Percentiles rank a stretch among this genome's conserved stretches.
Conservation (phyloP, 768 basidiomycete genomes). For the Psilocybe tampanensis region DNA sequence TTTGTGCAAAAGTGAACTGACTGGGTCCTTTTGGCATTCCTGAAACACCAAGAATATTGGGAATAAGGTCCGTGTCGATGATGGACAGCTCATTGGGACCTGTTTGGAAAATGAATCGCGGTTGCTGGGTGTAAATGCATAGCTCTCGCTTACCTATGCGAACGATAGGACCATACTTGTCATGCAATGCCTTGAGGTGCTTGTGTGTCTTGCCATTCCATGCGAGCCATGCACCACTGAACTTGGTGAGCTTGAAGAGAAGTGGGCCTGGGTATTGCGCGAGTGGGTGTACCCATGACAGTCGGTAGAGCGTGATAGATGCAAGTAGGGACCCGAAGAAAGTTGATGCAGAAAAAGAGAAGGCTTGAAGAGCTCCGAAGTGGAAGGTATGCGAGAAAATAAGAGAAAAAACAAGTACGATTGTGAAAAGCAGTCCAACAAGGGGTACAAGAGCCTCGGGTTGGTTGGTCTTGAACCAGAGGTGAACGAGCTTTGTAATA, state of each 20-base stretch:
- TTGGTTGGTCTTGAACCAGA: slow-evolving; percentile 17
- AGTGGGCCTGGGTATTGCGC: slow-evolving; percentile 49
- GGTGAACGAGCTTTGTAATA: slow-evolving; percentile 15
- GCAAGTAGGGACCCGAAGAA: slow-evolving; percentile 14
- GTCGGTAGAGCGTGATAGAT: slow-evolving; percentile 37
- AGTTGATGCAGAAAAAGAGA: background rate
- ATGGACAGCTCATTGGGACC: slow-evolving; percentile 51
- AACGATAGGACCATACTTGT: slow-evolving; percentile 58
- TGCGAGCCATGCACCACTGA: slow-evolving; percentile 36
- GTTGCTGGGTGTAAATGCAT: background rate
- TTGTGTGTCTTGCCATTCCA: slow-evolving; percentile 43
- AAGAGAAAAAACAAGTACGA: background rate
- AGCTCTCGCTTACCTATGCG: slow-evolving; percentile 48
- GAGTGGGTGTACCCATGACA: slow-evolving; percentile 52
- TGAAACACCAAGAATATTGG: slow-evolving; percentile 33
- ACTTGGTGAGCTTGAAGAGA: slow-evolving; percentile 39
- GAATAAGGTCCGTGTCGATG: slow-evolving; percentile 30
- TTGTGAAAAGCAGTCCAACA: background rate
- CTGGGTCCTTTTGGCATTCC: slow-evolving; percentile 45
- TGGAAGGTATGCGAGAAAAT: background rate
- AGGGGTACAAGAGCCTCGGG: slow-evolving; percentile 6
- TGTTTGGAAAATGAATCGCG: slow-evolving; percentile 14
- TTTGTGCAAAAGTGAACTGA: slow-evolving; percentile 20
- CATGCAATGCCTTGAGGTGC: slow-evolving; percentile 47
- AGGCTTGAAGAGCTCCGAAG: background rate